Evolutionary conservation across 352 stramenopile species (phyloP), one percentile per base, ranked within the genome.

Genomic region (Pseudoperonospora humuli): DNA sequence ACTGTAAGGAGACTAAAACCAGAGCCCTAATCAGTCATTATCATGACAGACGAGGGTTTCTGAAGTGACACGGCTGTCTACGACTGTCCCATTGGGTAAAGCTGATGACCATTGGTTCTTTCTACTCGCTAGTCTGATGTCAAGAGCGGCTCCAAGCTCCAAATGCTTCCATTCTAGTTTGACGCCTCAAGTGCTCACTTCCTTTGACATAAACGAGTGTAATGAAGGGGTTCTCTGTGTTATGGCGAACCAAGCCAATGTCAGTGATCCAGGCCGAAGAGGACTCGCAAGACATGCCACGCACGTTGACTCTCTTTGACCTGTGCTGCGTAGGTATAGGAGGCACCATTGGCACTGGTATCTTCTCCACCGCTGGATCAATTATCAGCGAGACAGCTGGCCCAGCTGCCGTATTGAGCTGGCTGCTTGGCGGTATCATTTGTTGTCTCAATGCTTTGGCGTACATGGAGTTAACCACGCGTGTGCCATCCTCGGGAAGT

Each of bases 261-360:
- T 46, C 50, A 6, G 67, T 84, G 18, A 81, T 84, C 45, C 41
- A 74, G 1, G 70, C 72, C 29, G 74, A 86, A 32, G 72, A 86
- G 44, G 50, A 51, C 8, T 29, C 48, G 15, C 43, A 76, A 25
- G 62, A 85, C 13, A 47, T 85, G 7, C 59, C 57, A 11, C 67
- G 69, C 10, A 62, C 58, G 9, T 57, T 96, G 7, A 64, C 51
- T 14, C 56, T 96, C 23, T 85, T 85, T 36, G 87, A 96, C 57
- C 59, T 96, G 13, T 59, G 91, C 8, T 82, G 58, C 24, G 71
- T 96, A 23, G 85, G 87, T n/a, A 77, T 96, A 4, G 88, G 88
- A 0, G 85, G 69, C 13, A 97, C 88, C 0, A 75, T 97, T 10
- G 89, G 89, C 5, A 65, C 45, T 26, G 89, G 89, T 8, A 78